Conservation (phyloP, 2,329 filamentous ascomycete species). For the Exophiala aquamarina region DNA sequence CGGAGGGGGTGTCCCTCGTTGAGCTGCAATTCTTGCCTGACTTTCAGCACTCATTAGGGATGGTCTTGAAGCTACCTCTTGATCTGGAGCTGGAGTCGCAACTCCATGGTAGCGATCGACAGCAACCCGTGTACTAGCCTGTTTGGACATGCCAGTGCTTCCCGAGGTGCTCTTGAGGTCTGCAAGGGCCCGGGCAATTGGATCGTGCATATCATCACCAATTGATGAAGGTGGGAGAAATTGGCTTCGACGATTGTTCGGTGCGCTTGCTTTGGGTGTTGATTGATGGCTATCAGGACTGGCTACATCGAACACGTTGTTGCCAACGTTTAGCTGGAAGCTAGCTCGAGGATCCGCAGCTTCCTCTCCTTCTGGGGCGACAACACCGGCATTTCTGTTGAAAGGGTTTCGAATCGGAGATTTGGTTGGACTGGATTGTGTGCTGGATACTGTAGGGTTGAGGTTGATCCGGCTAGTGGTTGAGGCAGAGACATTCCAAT, state of each 20-base stretch:
- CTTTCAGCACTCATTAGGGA: constrained; percentile 25
- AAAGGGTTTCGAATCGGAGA: constrained; percentile 34
- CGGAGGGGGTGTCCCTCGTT: constrained; percentile 78
- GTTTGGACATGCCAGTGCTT: constrained; percentile 62
- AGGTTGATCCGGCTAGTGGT: constrained; percentile 23
- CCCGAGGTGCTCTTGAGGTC: constrained; percentile 67
- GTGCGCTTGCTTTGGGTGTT: constrained; percentile 40
- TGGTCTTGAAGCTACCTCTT: constrained; percentile 33
- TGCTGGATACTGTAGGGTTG: constrained; percentile 30
- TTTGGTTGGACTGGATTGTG: constrained; percentile 46
- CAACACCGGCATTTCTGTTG: constrained; percentile 38
- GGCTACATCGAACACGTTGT: constrained; percentile 93
- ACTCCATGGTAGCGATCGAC: constrained; percentile 96
- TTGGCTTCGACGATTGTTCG: constrained; percentile 34
- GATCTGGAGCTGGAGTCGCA: constrained; percentile 68
- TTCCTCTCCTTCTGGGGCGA: constrained; percentile 64
- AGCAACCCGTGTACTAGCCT: constrained; percentile 79
- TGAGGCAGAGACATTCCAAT: constrained; percentile 48
- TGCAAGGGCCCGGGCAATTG: constrained; percentile 87
- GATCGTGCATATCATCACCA: constrained; percentile 66
- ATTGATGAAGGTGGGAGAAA: constrained; percentile 28
- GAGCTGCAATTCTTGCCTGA: constrained; percentile 55
- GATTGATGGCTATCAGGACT: constrained; percentile 65
- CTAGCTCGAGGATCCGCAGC: constrained; percentile 89
- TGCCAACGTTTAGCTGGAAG: constrained; percentile 89